Base-by-base conservation (phyloP, 352 stramenopile species). In the Blastocystis hominis region DNA sequence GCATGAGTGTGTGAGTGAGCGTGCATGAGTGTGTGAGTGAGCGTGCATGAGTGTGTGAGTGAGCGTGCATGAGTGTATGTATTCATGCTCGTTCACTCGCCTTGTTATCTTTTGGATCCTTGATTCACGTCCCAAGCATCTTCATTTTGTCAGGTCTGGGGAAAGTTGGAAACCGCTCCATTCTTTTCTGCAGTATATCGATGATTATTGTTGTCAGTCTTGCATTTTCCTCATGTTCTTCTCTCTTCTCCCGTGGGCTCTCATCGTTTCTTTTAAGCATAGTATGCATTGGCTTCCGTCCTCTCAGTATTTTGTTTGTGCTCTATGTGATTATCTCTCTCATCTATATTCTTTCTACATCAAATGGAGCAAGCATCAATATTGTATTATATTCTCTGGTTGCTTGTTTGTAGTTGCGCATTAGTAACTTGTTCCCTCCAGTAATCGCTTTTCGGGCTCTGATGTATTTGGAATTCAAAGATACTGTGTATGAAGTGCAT, bases 391-490 rank as follows among this genome's bases (percentile, higher is more conserved):
- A 17, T 24, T 2, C 2, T 3, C 15, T 38, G 24, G 3, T 44
- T 34, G 20, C 44, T 80, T 24, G 42, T 13, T 30, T 62, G 20
- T n/a, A 80, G 69, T 34, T 46, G 17, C 38, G 62, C 34, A 34
- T 80, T 42, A 24, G 36, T 17, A 61, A 64, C 40, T 46, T 80
- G 10, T 80, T 64, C 40, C 69, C 69, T 6, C 69, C 69, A 5
- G 69, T 46, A 9, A 46, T 80, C 20, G 69, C 69, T 10, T 80
- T 61, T 62, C 44, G 47, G 5, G 69, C 69, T 15, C 20, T 80
- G 30, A 80, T 80, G 69, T 80, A 62, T 20, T n/a, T 80, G 30
- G 69, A 80, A 46, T 80, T 80, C 40, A 80, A 80, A 63, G 69
- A 46, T 34, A 80, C 46, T 9, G 24, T 40, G 9, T 80, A 46